Evolutionary conservation across 2,329 filamentous ascomycete species (phyloP).

Genomic region (Pestalotiopsis fici): DNA sequence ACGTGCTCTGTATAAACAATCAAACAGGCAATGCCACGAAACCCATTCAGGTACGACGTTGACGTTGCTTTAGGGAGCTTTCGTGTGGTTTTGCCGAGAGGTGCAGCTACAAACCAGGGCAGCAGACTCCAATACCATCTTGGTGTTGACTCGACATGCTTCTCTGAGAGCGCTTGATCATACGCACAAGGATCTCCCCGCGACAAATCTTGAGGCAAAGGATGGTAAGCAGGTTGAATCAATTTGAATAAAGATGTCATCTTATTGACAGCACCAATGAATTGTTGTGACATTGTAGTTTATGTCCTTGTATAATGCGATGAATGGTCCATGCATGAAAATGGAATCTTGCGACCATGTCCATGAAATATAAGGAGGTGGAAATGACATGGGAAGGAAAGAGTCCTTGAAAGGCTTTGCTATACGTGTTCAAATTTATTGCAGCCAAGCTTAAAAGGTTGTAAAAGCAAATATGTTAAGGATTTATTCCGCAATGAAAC

Average conservation of each 20-base stretch:
- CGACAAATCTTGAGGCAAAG: not conserved
- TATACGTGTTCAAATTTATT: too few species aligned
- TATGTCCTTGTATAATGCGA: too few species aligned
- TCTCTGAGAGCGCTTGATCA: not conserved
- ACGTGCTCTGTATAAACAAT: not conserved
- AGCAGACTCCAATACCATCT: not conserved
- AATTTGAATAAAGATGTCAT: not conserved
- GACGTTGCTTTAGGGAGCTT: not conserved
- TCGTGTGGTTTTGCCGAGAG: not conserved
- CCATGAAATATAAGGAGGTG: too few species aligned
- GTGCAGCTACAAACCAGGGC: not conserved
- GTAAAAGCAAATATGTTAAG: too few species aligned
- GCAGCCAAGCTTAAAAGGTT: too few species aligned
- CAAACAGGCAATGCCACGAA: slow-evolving; percentile 3
- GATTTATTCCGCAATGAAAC: too few species aligned
- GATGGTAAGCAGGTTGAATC: not conserved
- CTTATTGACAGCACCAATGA: not conserved
- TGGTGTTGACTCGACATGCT: not conserved
- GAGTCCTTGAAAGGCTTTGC: too few species aligned
- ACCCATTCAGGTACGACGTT: slow-evolving; percentile 3
- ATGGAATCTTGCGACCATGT: too few species aligned
- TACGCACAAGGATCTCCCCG: not conserved
- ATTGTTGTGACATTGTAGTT: not conserved
- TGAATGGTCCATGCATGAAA: too few species aligned
- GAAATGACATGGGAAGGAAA: too few species aligned